Base-by-base conservation (phyloP, 495 filamentous ascomycete genomes). In the Aspergillus taichungensis region DNA sequence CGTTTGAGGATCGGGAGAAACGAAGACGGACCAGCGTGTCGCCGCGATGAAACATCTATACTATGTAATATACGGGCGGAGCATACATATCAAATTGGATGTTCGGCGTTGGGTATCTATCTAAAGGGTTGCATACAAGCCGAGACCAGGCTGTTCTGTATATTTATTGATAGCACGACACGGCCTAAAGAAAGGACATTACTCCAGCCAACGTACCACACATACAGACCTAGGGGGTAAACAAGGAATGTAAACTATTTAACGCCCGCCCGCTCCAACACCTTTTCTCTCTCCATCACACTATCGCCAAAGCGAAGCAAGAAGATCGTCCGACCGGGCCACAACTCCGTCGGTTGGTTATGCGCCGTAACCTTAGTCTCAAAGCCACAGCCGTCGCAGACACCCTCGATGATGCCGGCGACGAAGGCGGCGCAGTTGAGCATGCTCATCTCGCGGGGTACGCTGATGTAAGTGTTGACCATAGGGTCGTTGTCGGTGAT, bases 381-480 rank as follows among this genome's bases (percentile, higher is more conserved):
- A 62, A 96, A 94, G 7, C 84, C 87, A 42, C 86, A 85, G 6
- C 88, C 90, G 66, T 95, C 92, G 61, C 90, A 92, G 0, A 94
- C 83, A 6, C 94, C 92, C 75, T 98, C 92, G 43, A 98, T 82
- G 44, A 98, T 85, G 1, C 92, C 92, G 1, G 94, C 92, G 5
- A 96, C 89, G 54, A 82, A 98, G 9, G 92, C 92, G 18, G 92
- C 92, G 64, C 91, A 96, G 61, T 95, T 98, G 48, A 98, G 76
- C 75, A 90, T 83, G 64, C 73, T 85, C 89, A 98, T 95, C 66
- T 98, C 92, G 50, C 81, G 81, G 14, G 92, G 92, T 31, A 97
- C 85, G 53, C 79, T 85, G 57, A 98, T 85, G 62, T 94, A 96
- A 13, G 80, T 80, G 59, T 95, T 96, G 11, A 97, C 91, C 10